A percentile compares a stretch with the other conserved stretches of the same genome.
Conservation (phyloP, 2,329 filamentous ascomycete genomes). For the Fusarium sp. region DNA sequence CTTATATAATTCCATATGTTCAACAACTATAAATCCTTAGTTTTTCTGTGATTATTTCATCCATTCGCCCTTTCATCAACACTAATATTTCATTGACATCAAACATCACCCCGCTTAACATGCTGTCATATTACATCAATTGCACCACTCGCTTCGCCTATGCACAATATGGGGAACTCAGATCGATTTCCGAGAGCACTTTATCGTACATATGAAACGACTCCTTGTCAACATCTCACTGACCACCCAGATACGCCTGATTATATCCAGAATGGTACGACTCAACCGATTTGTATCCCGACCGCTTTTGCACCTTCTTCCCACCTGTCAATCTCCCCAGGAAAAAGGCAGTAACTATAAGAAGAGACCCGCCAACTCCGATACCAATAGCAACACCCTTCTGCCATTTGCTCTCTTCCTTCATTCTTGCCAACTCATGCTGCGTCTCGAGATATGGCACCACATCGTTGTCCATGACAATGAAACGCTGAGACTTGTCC, state of each 20-base stretch:
- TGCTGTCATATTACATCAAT: constrained; percentile 10
- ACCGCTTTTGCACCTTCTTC: constrained; percentile 22
- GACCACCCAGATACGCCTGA: constrained; percentile 20
- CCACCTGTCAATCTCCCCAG: constrained; percentile 3
- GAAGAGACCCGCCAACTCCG: constrained; percentile 18
- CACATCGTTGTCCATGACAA: constrained; percentile 25
- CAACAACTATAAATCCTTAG: background rate
- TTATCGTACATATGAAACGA: constrained; percentile 19
- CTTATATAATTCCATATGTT: constrained; percentile 49
- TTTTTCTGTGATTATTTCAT: background rate
- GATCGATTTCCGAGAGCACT: constrained; percentile 11
- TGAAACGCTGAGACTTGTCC: constrained; percentile 11
- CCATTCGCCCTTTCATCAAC: background rate
- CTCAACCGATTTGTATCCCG: constrained; percentile 27
- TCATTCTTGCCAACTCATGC: background rate
- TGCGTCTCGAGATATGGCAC: constrained; percentile 22
- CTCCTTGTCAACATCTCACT: constrained; percentile 8
- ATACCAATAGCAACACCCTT: constrained; percentile 25
- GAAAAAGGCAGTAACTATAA: constrained; percentile 18
- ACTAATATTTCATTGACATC: background rate
- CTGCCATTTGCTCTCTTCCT: constrained; percentile 17
- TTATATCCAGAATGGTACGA: constrained; percentile 30
- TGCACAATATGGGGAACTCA: constrained; percentile 15
- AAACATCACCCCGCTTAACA: constrained; percentile 4
- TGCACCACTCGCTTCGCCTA: constrained; percentile 5